A percentile compares a stretch with the other conserved stretches of the same genome.
These are phyloP conservation scores for Austroboletus eburneus DNA, from an alignment of 768 basidiomycete species.

Conservation along the genomic window DNA sequence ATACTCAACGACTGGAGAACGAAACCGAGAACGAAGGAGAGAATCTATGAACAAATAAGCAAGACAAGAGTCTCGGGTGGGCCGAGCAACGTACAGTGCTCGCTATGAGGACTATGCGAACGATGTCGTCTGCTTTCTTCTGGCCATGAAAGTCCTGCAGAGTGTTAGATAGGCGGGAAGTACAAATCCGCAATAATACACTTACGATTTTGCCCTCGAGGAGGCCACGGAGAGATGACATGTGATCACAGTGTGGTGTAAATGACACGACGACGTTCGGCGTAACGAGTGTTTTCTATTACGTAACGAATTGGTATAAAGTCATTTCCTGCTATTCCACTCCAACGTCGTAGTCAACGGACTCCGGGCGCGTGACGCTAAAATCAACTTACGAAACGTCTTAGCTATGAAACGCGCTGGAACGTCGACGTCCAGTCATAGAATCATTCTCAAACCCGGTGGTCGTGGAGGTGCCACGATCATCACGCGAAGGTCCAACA, in stretches of 20 bases:
- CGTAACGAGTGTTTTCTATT: not conserved
- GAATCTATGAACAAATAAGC: slow-evolving; percentile 12
- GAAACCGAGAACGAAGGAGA: slow-evolving; percentile 30
- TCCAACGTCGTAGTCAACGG: no score
- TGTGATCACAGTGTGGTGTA: slow-evolving; percentile 14
- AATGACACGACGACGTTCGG: slow-evolving; percentile 6
- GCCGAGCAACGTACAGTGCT: slow-evolving; percentile 19
- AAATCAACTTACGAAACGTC: no score
- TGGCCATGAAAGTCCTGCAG: slow-evolving; percentile 31
- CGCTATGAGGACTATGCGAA: slow-evolving; percentile 20
- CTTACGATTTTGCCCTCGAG: slow-evolving; percentile 31
- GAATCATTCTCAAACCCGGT: slow-evolving; percentile 42
- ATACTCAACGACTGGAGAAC: slow-evolving; percentile 24
- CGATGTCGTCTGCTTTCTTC: slow-evolving; percentile 22
- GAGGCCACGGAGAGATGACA: slow-evolving; percentile 23
- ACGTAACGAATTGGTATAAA: slow-evolving; percentile 11
- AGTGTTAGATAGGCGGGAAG: slow-evolving; percentile 4
- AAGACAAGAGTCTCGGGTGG: not conserved
- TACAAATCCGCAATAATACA: not conserved
- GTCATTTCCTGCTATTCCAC: no score
- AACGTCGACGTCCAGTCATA: slow-evolving; percentile 24
- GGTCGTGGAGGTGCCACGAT: slow-evolving; percentile 26
- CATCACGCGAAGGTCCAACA: slow-evolving; percentile 22
- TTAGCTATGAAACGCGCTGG: slow-evolving; percentile 22
- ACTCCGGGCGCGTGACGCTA: no score